Evolutionary conservation across 2,329 filamentous ascomycete genomes (phyloP), one percentile per base, ranked within the genome.

Genomic region (Neonectria hederae): DNA sequence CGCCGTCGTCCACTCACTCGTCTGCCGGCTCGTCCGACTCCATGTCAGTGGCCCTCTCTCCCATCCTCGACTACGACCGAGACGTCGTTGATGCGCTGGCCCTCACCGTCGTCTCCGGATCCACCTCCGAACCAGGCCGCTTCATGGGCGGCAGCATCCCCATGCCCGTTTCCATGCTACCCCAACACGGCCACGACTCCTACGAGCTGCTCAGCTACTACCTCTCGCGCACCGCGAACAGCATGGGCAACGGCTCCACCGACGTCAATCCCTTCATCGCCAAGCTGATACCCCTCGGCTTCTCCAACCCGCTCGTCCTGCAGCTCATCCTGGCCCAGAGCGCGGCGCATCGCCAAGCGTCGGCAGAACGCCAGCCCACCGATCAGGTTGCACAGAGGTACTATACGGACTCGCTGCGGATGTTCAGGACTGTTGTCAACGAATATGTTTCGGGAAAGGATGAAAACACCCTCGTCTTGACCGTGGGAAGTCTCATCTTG

Each of bases 221-320:
- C 65, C 66, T 83, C 6, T 71, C 75, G 2, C 80, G 79, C 2
- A 84, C 82, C 0, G 79, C 81, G 17, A 78, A 79, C 46, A 82
- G 80, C 54, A 83, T 84, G 81, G 81, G 80, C 32, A 84, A 84
- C 58, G 82, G 81, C 0, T 81, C 82, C 1, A 83, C 82, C 0
- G 76, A 78, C 1, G 73, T 81, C 45, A 84, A 84, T 46, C 82
- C 82, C 0, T 83, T 83, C 54, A 72, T 83, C 19, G 78, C 79
- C 26, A 81, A 83, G 55, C 76, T 84, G 24, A 77, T 84, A 5
- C 82, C 82, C 0, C 63, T 84, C 2, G 80, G 82, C 3, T 84
- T 83, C 40, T 79, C 78, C 35, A 82, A 81, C 52, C 78, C 82
- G 3, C 76, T 84, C 0, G 76, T 83, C 2, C 56, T 84, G 4